Evolutionary conservation across 1,139 yeast genomes (phyloP).

Genomic region (Debaryomyces psychrophilus): DNA sequence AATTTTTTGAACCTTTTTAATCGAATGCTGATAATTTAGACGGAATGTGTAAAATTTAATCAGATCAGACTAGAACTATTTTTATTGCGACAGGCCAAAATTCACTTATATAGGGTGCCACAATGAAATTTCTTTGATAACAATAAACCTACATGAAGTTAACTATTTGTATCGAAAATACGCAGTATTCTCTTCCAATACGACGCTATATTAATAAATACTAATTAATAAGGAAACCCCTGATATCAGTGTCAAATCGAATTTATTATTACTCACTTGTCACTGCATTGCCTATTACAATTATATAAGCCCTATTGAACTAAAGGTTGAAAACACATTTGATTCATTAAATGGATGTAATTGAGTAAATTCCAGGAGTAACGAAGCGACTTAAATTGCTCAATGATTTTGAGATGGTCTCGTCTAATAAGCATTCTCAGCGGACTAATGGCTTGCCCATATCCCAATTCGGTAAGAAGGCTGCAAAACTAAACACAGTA

Average conservation of each 20-base stretch:
- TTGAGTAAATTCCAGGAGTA: background rate
- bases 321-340: background rate
- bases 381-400: constrained; percentile 1
- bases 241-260: background rate
- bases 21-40: background rate
- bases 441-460: constrained; percentile 1
- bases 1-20: background rate
- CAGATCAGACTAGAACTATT: constrained; percentile 4
- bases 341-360: background rate
- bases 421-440: background rate
- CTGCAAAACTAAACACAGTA: background rate
- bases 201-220: background rate
- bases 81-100: constrained; percentile 5
- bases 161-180: background rate
- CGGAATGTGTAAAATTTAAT: constrained; percentile 7
- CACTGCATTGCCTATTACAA: background rate
- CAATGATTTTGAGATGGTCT: background rate
- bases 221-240: background rate
- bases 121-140: background rate
- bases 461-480: constrained; percentile 3
- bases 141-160: background rate
- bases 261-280: background rate
- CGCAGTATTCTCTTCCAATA: background rate
- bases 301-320: background rate
- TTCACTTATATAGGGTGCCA: background rate